Evolutionary conservation across 768 basidiomycete genomes (phyloP).

Genomic region (Phaeotremella skinneri): DNA sequence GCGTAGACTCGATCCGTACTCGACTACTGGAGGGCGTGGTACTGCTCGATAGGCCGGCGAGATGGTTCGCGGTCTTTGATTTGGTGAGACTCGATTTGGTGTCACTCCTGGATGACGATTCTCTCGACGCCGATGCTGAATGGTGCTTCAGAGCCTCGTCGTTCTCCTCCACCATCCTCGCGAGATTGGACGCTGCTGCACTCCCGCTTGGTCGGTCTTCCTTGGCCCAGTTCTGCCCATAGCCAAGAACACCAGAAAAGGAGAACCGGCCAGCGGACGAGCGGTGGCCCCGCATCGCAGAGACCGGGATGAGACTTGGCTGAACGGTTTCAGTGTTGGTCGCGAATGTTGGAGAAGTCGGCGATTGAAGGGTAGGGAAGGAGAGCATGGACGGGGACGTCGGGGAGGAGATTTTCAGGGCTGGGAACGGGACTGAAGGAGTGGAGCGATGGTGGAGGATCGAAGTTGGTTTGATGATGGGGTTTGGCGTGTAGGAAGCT

Average conservation of each 20-base stretch:
- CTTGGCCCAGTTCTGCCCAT: slow-evolving; percentile 11
- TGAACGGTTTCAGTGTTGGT: slow-evolving; percentile 37
- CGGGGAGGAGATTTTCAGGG: slow-evolving; percentile 26
- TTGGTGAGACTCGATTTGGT: not conserved
- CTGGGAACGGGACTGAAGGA: slow-evolving; percentile 11
- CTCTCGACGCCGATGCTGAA: not conserved
- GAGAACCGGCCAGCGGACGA: slow-evolving; percentile 38
- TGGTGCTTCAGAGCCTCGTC: slow-evolving; percentile 5
- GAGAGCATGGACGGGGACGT: slow-evolving; percentile 26
- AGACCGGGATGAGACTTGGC: slow-evolving; percentile 30
- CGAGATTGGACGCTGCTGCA: slow-evolving; percentile 30
- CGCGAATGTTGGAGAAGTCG: slow-evolving; percentile 30
- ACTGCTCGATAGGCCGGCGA: not conserved
- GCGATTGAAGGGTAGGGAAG: slow-evolving; percentile 37
- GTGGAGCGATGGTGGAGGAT: not conserved
- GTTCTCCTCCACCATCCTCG: slow-evolving; percentile 33
- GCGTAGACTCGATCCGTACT: slow-evolving; percentile 8
- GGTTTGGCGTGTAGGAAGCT: not conserved
- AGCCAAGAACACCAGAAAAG: slow-evolving; percentile 41
- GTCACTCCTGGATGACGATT: not conserved
- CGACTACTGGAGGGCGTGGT: not conserved
- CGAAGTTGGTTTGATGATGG: not conserved
- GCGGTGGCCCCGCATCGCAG: slow-evolving; percentile 26
- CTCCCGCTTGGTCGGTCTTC: slow-evolving; percentile 8
- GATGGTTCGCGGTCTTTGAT: not conserved